Percentiles rank a stretch among this genome's conserved stretches.
phyloP scores from a whole-genome alignment of 2,329 filamentous ascomycete genomes.

The Diaporthe citri region DNA sequence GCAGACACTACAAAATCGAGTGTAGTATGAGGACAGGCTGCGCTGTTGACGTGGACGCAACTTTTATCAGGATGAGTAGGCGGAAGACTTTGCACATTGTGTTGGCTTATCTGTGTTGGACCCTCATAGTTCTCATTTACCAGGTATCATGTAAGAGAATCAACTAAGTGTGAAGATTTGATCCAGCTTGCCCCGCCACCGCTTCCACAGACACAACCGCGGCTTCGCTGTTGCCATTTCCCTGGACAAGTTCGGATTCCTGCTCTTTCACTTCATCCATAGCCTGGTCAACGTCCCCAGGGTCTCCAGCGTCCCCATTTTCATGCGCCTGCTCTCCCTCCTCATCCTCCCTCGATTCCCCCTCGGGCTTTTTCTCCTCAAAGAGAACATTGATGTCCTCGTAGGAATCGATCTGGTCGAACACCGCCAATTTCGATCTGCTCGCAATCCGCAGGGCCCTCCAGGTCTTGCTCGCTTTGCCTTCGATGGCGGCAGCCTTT shows the following conservation, averaged over 20 bases:
- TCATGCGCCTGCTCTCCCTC: constrained; percentile 53
- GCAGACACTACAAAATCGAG: not conserved
- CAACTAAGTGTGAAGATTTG: not conserved
- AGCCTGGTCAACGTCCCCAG: not conserved
- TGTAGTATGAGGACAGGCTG: not conserved
- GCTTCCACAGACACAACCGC: not conserved
- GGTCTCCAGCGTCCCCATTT: constrained; percentile 43
- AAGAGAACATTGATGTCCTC: constrained; percentile 76
- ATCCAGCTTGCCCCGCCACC: not conserved
- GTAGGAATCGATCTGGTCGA: constrained; percentile 90
- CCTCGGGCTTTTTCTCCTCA: constrained; percentile 53
- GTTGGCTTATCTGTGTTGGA: not conserved
- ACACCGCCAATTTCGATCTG: constrained; percentile 77
- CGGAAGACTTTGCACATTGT: not conserved
- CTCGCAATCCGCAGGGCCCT: constrained; percentile 85
- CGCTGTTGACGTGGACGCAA: not conserved
- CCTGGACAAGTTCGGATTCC: not conserved
- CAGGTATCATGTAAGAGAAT: constrained; percentile 37
- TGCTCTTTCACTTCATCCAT: constrained; percentile 13
- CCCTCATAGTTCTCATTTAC: not conserved
- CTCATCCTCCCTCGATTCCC: constrained; percentile 51
- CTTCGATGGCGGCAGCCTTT: constrained; percentile 69
- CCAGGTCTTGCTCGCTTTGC: constrained; percentile 92
- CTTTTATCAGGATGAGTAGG: not conserved
- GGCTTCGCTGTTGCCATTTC: constrained; percentile 14